These are phyloP conservation scores for Diaporthe nobilis DNA, from an alignment of 2,329 filamentous ascomycete species.

Conservation along the genomic window DNA sequence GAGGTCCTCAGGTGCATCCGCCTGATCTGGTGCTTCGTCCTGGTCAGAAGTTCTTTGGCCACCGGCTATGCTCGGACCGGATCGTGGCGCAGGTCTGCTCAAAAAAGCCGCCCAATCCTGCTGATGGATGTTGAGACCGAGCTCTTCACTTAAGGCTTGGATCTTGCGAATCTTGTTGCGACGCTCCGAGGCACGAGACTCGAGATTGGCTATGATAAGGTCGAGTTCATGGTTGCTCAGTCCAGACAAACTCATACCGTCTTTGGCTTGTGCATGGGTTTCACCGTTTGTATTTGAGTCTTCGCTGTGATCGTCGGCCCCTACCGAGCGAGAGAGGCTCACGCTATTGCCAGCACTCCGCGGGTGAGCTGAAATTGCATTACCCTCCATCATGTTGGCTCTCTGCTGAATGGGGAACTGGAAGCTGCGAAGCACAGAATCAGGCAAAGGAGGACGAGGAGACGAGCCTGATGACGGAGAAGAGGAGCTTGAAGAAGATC, in stretches of 20 bases:
- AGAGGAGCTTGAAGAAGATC: neutral
- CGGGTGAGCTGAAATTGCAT: neutral
- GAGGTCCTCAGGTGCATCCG: neutral
- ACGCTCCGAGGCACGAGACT: neutral
- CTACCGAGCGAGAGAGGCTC: neutral
- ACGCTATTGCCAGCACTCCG: too few relatives aligned
- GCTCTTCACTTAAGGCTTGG: neutral
- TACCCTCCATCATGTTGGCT: too few relatives aligned
- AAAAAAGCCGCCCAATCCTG: neutral
- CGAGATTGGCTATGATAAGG: neutral
- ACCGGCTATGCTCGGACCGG: neutral
- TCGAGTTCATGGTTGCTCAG: neutral
- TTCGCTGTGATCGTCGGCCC: neutral
- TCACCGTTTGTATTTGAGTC: neutral
- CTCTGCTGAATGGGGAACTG: neutral
- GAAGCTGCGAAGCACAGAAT: neutral
- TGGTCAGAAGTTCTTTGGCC: too few relatives aligned
- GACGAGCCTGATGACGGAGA: neutral
- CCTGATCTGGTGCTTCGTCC: neutral
- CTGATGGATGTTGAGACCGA: neutral
- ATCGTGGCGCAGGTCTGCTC: accelerated
- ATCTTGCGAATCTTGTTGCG: neutral
- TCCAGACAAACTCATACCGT: neutral
- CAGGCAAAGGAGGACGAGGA: neutral
- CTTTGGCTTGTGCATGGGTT: neutral